Evolutionary conservation across 192 early-diverging fungal genomes (phyloP).

Genomic region (Backusella psychrophila): DNA sequence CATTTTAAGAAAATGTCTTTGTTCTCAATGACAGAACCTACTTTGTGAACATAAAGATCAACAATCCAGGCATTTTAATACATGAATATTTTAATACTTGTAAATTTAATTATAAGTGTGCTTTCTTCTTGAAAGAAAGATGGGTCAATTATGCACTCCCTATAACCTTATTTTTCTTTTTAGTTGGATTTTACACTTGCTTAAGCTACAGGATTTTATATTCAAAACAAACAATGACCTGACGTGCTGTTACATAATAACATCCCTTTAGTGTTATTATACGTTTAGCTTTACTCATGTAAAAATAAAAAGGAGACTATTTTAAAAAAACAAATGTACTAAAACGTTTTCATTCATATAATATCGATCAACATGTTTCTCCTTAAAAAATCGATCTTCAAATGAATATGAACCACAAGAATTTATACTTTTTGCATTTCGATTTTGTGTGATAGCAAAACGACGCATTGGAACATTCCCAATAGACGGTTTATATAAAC

Average conservation of each 20-base stretch:
- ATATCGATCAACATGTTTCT: neutral
- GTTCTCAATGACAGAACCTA: too few relatives aligned
- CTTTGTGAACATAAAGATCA: too few relatives aligned
- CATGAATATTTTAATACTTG: neutral
- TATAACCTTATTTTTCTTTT: neutral
- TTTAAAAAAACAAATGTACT: too few relatives aligned
- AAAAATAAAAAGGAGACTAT: too few relatives aligned
- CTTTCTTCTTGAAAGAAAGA: neutral
- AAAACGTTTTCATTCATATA: too few relatives aligned
- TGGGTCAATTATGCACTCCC: neutral
- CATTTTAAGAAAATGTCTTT: too few relatives aligned
- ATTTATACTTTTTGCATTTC: neutral
- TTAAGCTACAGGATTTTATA: too few relatives aligned
- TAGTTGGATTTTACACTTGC: neutral
- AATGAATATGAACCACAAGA: neutral
- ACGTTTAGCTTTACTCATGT: too few relatives aligned
- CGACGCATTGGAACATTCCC: too few relatives aligned
- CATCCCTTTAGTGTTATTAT: neutral
- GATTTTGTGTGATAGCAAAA: neutral
- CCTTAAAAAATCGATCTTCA: slow-evolving; percentile 1
- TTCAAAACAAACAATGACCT: neutral
- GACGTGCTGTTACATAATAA: neutral
- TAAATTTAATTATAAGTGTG: neutral
- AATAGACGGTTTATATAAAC: too few relatives aligned
- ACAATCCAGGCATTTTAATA: neutral